Evolutionary conservation across 495 filamentous ascomycete species (phyloP).

Genomic region (Platismatia glauca): DNA sequence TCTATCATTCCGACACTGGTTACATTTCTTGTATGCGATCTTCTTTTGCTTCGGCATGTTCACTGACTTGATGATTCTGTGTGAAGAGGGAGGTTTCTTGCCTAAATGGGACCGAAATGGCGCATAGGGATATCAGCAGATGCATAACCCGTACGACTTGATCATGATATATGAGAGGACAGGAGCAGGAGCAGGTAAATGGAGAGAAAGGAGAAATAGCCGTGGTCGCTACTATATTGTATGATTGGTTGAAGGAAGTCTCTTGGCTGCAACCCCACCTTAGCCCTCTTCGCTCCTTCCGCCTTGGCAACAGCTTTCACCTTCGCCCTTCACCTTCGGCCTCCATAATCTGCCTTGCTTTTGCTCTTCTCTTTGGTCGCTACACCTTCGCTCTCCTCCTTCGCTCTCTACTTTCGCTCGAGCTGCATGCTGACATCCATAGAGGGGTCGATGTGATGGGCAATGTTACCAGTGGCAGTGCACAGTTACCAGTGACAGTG

Average conservation of each 20-base stretch:
- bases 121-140: background rate
- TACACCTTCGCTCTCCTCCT: no score
- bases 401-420: no score
- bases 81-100: background rate
- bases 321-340: background rate
- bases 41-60: constrained; percentile 2
- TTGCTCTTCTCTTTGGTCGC: no score
- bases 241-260: background rate
- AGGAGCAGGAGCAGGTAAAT: background rate
- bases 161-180: background rate
- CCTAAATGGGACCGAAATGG: background rate
- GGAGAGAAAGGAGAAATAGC: background rate
- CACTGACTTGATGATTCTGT: background rate
- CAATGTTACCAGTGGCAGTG: no score
- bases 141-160: background rate
- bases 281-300: background rate
- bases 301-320: background rate
- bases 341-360: no score
- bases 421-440: no score
- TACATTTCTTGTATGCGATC: constrained; percentile 5
- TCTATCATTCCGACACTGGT: constrained; percentile 4
- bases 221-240: no score
- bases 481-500: no score
- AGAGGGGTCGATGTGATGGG: no score
- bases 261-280: background rate